Conservation (phyloP, 2,329 filamentous ascomycete genomes). For the Fusarium albosuccineum region DNA sequence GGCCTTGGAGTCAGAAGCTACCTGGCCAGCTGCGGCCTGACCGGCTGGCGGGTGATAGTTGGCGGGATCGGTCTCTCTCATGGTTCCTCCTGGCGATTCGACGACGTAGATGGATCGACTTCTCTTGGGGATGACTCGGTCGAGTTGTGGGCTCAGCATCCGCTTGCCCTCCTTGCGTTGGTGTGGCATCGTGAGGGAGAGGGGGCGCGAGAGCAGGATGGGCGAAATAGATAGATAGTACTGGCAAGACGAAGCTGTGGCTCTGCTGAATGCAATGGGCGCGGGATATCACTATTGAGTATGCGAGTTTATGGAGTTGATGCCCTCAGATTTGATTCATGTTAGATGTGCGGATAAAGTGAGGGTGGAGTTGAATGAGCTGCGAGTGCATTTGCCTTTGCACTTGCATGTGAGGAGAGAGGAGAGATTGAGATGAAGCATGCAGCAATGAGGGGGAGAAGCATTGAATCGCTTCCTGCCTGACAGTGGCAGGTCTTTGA, state of each 20-base stretch:
- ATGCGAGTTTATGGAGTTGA: neutral
- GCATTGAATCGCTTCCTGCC: conserved; percentile 5
- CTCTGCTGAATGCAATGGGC: conserved; percentile 3
- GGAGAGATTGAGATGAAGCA: neutral
- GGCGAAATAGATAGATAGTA: neutral
- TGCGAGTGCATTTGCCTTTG: no score
- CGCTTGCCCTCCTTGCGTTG: conserved; percentile 21
- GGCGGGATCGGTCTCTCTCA: conserved; percentile 24
- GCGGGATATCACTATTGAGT: neutral
- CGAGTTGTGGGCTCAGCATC: conserved; percentile 26
- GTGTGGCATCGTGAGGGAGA: conserved; percentile 16
- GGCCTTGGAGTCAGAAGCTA: neutral
- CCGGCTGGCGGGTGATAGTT: neutral
- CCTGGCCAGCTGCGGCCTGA: neutral
- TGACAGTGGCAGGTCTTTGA: neutral
- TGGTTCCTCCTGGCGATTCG: conserved; percentile 35
- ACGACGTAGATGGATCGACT: conserved; percentile 16
- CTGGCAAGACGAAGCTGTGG: neutral
- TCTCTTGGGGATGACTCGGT: conserved; percentile 20
- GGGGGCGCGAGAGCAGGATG: neutral
- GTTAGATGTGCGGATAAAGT: neutral
- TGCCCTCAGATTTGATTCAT: neutral
- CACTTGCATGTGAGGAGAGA: no score
- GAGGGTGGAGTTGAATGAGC: conserved; percentile 9
- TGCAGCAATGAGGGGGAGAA: neutral